phyloP scores from a whole-genome alignment of 208 protist genomes.

The Crithidia bombi region DNA sequence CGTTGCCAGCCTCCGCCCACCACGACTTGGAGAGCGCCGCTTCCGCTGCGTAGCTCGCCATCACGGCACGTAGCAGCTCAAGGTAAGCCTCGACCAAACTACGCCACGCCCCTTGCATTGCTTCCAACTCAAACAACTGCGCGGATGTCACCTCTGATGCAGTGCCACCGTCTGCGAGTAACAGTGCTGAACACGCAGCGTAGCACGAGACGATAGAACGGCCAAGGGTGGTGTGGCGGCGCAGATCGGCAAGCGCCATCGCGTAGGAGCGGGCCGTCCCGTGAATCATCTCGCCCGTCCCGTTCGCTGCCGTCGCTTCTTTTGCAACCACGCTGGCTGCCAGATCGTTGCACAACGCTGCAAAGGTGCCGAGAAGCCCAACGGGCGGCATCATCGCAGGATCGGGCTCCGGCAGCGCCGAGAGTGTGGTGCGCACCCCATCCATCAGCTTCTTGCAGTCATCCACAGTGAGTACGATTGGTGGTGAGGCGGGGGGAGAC shows the following conservation, averaged over 20 bases:
- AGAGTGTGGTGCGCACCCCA: neutral
- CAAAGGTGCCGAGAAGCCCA: slow-evolving; percentile 13
- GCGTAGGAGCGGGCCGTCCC: slow-evolving; percentile 19
- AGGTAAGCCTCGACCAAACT: slow-evolving; percentile 22
- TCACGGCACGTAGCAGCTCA: neutral
- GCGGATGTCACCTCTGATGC: neutral
- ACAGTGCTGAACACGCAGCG: neutral
- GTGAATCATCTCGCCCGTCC: neutral
- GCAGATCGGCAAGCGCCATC: slow-evolving; percentile 18
- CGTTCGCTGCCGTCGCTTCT: neutral
- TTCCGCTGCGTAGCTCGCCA: slow-evolving; percentile 25
- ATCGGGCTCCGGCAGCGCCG: neutral
- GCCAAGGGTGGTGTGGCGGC: slow-evolving; percentile 15
- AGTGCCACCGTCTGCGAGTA: no score
- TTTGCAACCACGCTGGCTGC: neutral
- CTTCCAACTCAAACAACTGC: neutral
- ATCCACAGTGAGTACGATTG: slow-evolving; percentile 18
- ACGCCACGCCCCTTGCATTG: slow-evolving; percentile 10
- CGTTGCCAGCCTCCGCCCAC: neutral
- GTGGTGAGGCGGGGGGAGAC: neutral
- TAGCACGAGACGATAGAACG: slow-evolving; percentile 23
- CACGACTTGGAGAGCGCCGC: slow-evolving; percentile 22
- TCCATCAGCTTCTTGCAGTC: slow-evolving; percentile 37
- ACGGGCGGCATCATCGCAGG: neutral
- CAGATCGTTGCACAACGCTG: slow-evolving; percentile 8